A percentile compares a stretch with the other conserved stretches of the same genome.
Evolutionary conservation across 1,284 basidiomycete genomes (phyloP).

Genomic region (Puccinia brachypodii): DNA sequence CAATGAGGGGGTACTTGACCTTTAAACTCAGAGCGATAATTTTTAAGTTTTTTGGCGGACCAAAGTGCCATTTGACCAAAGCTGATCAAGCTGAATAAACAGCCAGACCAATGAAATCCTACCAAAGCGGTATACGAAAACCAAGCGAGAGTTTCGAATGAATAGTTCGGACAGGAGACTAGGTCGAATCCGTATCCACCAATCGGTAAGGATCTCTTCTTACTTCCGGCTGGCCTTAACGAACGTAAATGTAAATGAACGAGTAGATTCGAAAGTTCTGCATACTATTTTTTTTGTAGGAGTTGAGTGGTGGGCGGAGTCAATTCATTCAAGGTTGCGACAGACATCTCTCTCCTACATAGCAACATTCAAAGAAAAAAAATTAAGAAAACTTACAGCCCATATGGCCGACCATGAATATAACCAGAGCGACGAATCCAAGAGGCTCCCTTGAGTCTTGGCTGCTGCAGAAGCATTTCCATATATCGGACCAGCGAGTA

Average conservation of each 20-base stretch:
- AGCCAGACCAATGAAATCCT: slow-evolving; percentile 62
- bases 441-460: slow-evolving; percentile 68
- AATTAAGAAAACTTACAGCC: slow-evolving; percentile 64
- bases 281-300: slow-evolving; percentile 64
- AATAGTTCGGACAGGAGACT: slow-evolving; percentile 91
- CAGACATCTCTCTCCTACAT: background rate
- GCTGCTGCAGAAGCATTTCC: slow-evolving; percentile 67
- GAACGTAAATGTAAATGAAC: slow-evolving; percentile 79
- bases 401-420: slow-evolving; percentile 69
- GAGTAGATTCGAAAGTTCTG: slow-evolving; percentile 81
- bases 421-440: slow-evolving; percentile 70
- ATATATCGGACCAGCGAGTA: slow-evolving; percentile 77
- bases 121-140: slow-evolving; percentile 74
- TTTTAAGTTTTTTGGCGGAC: slow-evolving; percentile 87
- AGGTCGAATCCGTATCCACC: slow-evolving; percentile 74
- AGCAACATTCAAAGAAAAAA: background rate
- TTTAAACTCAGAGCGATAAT: slow-evolving; percentile 92
- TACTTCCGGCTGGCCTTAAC: slow-evolving; percentile 78
- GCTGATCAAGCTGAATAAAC: slow-evolving; percentile 70
- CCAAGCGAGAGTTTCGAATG: slow-evolving; percentile 85
- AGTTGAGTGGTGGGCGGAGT: background rate
- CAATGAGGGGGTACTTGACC: slow-evolving; percentile 73
- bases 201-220: slow-evolving; percentile 73
- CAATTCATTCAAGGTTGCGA: background rate
- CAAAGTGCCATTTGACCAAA: slow-evolving; percentile 77